Percentiles rank a stretch among this genome's conserved stretches.
Evolutionary conservation across 805 yeast species (phyloP).

Genomic region (Metschnikowia rubicola): DNA sequence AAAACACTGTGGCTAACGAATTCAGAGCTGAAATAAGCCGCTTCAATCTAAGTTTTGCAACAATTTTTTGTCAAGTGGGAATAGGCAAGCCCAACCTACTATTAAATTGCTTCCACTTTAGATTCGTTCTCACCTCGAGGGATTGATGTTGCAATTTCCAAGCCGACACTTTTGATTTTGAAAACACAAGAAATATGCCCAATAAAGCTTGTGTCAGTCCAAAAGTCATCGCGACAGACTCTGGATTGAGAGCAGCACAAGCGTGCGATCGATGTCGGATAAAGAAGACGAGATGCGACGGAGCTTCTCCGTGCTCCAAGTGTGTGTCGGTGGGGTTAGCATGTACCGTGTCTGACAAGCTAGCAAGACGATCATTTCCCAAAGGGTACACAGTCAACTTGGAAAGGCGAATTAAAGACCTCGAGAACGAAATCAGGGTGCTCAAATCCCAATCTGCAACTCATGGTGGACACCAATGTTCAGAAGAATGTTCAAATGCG

Average conservation of each 20-base stretch:
- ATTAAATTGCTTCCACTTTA: too few species aligned
- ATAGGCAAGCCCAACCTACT: too few species aligned
- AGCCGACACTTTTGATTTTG: too few species aligned
- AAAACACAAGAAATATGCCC: too few species aligned
- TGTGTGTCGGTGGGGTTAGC: conserved; percentile 63
- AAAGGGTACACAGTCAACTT: conserved; percentile 76
- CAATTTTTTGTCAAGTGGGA: too few species aligned
- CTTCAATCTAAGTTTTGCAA: too few species aligned
- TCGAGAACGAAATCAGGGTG: conserved; percentile 47
- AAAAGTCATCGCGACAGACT: conserved; percentile 31
- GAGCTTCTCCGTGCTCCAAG: conserved; percentile 66
- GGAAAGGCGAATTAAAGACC: conserved; percentile 56
- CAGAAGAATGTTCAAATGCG: neutral
- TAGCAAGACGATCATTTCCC: conserved; percentile 75
- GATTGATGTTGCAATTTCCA: too few species aligned
- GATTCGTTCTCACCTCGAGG: too few species aligned
- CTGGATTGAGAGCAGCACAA: conserved; percentile 58
- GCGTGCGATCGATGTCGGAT: conserved; percentile 81
- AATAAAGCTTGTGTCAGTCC: too few species aligned
- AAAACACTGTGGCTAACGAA: too few species aligned
- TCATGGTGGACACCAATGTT: neutral
- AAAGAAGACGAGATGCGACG: conserved; percentile 75
- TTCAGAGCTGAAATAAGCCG: too few species aligned
- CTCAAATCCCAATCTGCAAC: conserved; percentile 5
- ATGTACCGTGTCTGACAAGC: conserved; percentile 69